phyloP scores from a whole-genome alignment of 2,329 filamentous ascomycete species.

The Hymenoscyphus repandus region DNA sequence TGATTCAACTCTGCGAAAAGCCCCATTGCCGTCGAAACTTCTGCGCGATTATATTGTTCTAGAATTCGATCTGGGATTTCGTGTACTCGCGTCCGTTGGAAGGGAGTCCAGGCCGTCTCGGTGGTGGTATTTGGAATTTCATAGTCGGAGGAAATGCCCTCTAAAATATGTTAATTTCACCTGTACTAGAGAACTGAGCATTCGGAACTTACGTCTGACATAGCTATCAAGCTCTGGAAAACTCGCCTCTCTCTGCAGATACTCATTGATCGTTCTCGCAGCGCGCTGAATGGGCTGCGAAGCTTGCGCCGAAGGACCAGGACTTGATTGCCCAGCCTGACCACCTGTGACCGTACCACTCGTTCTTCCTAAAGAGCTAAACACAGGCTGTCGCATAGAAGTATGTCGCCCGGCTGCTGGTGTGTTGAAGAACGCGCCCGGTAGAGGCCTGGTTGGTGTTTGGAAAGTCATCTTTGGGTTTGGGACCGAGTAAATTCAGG shows the following conservation, averaged over 20 bases:
- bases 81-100: slow-evolving; percentile 81
- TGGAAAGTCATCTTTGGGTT: slow-evolving; percentile 21
- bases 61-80: slow-evolving; percentile 89
- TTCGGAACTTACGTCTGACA: slow-evolving; percentile 65
- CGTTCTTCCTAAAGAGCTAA: slow-evolving; percentile 28
- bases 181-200: neutral
- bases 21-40: slow-evolving; percentile 89
- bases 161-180: slow-evolving; percentile 41
- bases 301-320: slow-evolving; percentile 33
- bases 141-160: slow-evolving; percentile 88
- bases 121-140: slow-evolving; percentile 58
- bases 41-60: slow-evolving; percentile 82
- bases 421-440: slow-evolving; percentile 72
- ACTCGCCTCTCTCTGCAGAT: slow-evolving; percentile 67
- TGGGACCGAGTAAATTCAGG: neutral
- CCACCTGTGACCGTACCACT: slow-evolving; percentile 10
- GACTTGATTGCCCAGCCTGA: slow-evolving; percentile 6
- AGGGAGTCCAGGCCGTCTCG: slow-evolving; percentile 75
- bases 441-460: slow-evolving; percentile 67
- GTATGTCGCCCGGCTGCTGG: slow-evolving; percentile 53
- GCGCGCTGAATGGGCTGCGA: slow-evolving; percentile 72
- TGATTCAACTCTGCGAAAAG: slow-evolving; percentile 92
- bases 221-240: slow-evolving; percentile 90
- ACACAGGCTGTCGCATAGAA: slow-evolving; percentile 49
- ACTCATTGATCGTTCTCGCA: slow-evolving; percentile 75